Conservation (phyloP, 176 grass and related monocot species). For the Thalia dealbata region DNA sequence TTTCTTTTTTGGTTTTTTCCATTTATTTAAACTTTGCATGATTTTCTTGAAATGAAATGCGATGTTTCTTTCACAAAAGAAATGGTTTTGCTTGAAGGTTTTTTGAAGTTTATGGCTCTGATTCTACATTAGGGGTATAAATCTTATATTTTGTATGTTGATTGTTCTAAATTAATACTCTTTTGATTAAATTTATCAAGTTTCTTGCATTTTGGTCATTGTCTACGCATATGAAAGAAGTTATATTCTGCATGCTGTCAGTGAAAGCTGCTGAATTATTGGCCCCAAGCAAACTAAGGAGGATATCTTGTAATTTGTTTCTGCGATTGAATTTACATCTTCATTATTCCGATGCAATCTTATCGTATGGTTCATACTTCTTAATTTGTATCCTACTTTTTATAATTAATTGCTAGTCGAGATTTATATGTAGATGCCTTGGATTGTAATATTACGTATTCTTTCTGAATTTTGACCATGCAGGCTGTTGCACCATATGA, state of each 20-base stretch:
- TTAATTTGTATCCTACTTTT: too few relatives aligned
- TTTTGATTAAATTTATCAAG: not conserved
- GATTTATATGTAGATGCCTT: not conserved
- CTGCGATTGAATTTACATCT: not conserved
- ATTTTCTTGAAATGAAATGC: too few relatives aligned
- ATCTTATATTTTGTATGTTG: too few relatives aligned
- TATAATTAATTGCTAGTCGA: not conserved
- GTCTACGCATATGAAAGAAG: not conserved
- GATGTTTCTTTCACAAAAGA: too few relatives aligned
- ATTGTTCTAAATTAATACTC: not conserved
- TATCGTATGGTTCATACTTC: too few relatives aligned
- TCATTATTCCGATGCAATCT: not conserved
- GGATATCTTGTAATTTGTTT: not conserved
- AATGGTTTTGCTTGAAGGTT: not conserved
- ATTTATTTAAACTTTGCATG: too few relatives aligned
- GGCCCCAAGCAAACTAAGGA: not conserved
- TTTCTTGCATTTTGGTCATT: not conserved
- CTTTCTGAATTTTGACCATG: not conserved
- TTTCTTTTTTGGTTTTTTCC: too few relatives aligned
- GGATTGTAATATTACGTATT: not conserved
- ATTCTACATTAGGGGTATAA: not conserved
- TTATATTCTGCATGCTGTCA: not conserved
- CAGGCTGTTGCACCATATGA: conserved; percentile 79
- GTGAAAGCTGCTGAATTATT: not conserved
- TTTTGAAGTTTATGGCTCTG: not conserved